Evolutionary conservation across 306 rosid genomes (phyloP), one percentile per base, ranked within the genome.

Genomic region (Prunus padus): DNA sequence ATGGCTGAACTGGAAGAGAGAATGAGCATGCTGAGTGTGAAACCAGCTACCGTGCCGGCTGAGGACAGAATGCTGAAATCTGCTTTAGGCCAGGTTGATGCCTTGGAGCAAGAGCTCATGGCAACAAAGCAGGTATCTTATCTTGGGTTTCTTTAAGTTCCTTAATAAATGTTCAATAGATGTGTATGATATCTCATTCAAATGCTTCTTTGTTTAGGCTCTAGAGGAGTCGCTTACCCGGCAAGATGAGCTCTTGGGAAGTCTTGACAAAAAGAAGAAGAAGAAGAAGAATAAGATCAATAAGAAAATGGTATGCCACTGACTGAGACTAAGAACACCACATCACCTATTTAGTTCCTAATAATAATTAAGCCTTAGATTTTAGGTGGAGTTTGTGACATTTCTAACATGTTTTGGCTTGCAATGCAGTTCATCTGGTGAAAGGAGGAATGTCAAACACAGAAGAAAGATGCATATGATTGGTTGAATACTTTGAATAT

Each of bases 1-100:
- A 92, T 95, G 90, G 85, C 89, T 72, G 97, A 89, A 73, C 79
- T 95, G 84, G 99, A 95, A 85, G 86, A 82, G 77, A 87, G 81
- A 77, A 82, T 85, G 80, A 20, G 33, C 11, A 51, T 4, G 74
- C 67, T 91, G 62, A 89, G 83, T 68, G 60, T 40, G 79, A 83
- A 85, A 73, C 91, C 93, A 30, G 56, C 73, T 26, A 4, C 65
- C 74, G 76, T 88, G 89, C 93, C 97, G 20, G 85, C 84, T 10
- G 96, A 86, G 85, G 99, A 90, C 84, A 78, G 87, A 72, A 78
- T 88, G 82, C 84, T 95, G 50, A 75, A 87, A 69, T 42, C 87
- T 56, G 88, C 97, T 75, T 47, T 84, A 19, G 73, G 54, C 79
- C 78, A 88, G 55, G 91, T 93, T 13, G 89, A 85, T 67, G 74